phyloP scores from a whole-genome alignment of 129 eudicot genomes.

The Apium graveolens region DNA sequence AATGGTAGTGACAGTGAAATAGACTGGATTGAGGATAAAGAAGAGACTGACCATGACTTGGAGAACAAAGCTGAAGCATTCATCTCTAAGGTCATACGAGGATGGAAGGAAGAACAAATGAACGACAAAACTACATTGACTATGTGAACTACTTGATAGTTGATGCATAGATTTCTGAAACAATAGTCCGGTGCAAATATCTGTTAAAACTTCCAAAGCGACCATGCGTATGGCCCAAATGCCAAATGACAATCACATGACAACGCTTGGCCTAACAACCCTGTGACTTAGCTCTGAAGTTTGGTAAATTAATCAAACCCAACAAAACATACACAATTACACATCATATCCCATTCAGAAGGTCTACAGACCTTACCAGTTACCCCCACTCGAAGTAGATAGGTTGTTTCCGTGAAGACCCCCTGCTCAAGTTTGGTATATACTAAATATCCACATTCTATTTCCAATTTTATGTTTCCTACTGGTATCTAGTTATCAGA shows the following conservation, averaged over 20 bases:
- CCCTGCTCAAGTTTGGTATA: not conserved
- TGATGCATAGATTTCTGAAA: not conserved
- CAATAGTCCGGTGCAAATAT: not conserved
- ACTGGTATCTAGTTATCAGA: not conserved
- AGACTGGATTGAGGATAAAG: conserved; percentile 12
- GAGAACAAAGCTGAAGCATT: conserved; percentile 23
- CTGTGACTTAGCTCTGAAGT: not conserved
- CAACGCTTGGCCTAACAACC: not conserved
- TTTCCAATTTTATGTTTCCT: not conserved
- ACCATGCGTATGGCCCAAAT: not conserved
- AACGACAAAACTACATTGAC: not conserved
- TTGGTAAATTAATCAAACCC: not conserved
- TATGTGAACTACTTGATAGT: not conserved
- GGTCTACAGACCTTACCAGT: not conserved
- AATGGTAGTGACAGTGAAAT: conserved; percentile 9
- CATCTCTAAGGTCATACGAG: conserved; percentile 19
- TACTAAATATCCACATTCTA: not conserved
- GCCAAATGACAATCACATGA: not conserved
- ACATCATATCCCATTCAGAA: not conserved
- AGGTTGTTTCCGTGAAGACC: not conserved
- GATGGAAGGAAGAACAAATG: conserved; percentile 24
- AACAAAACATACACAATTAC: not conserved
- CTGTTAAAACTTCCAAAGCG: no score
- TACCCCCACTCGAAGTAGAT: not conserved
- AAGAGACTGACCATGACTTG: conserved; percentile 10